phyloP scores from a whole-genome alignment of 495 filamentous ascomycete genomes.

The Neurospora africana region DNA sequence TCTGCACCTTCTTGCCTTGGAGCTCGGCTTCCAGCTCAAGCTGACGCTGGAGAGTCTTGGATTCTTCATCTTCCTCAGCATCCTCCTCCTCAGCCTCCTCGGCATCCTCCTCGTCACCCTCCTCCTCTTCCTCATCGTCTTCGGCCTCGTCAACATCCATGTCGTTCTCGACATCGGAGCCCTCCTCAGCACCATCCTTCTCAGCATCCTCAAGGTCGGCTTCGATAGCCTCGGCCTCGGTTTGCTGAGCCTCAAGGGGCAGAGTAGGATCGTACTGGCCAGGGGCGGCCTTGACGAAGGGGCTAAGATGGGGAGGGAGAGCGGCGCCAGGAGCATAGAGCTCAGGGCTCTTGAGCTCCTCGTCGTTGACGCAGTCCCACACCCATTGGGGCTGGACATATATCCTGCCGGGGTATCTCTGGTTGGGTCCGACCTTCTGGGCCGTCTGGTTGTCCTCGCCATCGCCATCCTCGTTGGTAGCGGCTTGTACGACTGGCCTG shows the following conservation, averaged over 20 bases:
- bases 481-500: constrained; percentile 56
- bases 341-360: constrained; percentile 75
- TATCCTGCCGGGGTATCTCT: constrained; percentile 73
- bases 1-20: constrained; percentile 37
- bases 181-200: constrained; percentile 28
- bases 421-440: constrained; percentile 41
- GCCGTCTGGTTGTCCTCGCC: constrained; percentile 46
- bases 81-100: constrained; percentile 35
- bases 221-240: constrained; percentile 64
- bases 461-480: constrained; percentile 47
- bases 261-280: constrained; percentile 83
- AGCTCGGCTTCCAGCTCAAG: constrained; percentile 88
- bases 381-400: constrained; percentile 98
- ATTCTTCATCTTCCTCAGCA: constrained; percentile 37
- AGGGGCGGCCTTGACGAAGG: constrained; percentile 79
- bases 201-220: constrained; percentile 48
- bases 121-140: constrained; percentile 37
- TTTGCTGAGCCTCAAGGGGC: constrained; percentile 69
- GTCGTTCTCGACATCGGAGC: constrained; percentile 30
- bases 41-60: constrained; percentile 50
- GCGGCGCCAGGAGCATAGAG: constrained; percentile 82
- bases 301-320: constrained; percentile 87
- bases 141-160: constrained; percentile 30
- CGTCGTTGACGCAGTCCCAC: constrained; percentile 90
- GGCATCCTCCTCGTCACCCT: constrained; percentile 31